Base-by-base conservation (phyloP, 169 alveolate species). In the Plasmodium billcollinsi region DNA sequence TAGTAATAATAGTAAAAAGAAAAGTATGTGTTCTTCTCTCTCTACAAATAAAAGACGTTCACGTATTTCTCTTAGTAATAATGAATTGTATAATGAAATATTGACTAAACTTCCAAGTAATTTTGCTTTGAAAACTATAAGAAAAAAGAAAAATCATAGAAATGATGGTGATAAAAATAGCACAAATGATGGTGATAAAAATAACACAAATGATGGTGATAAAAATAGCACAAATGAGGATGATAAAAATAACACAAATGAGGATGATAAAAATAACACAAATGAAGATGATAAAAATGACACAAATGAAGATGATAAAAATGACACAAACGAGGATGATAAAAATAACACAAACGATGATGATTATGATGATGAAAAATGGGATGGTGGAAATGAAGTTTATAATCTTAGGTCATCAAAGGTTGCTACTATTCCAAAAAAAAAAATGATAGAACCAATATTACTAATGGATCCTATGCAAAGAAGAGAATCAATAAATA, bases 11-110 rank as follows among this genome's bases (percentile, higher is more conserved):
- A 18, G 24, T 56, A 18, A 18, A 5, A 6, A 21, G 33, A 56
- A 56, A 7, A 56, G 24, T 56, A 15, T 56, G 24, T 8, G 65
- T 14, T 52, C 52, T 14, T 39, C 52, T 11, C 26, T 54, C 0
- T n/a, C 45, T 2, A 24, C 15, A 43, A 52, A 52, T 11, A 52
- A 63, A 11, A 66, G 65, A 6, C 9, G 5, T 39, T 73, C 33
- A 18, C 45, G 49, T 62, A 74, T 61, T 4, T 45, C 61, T 33
- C 74, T 74, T 1, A 20, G 88, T 15, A 18, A 54, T 29, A 67
- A 78, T n/a, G 76, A 78, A 65, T 49, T 78, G n/a, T 67, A 65
- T 33, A 78, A 78, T 43, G 29, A 66, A 14, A 66, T 78, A 18
- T 47, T 78, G 39, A 78, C 89, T 5, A 65, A 70, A 6, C 70